Conservation (phyloP, 495 filamentous ascomycete species). For the Cladorrhinum samala region DNA sequence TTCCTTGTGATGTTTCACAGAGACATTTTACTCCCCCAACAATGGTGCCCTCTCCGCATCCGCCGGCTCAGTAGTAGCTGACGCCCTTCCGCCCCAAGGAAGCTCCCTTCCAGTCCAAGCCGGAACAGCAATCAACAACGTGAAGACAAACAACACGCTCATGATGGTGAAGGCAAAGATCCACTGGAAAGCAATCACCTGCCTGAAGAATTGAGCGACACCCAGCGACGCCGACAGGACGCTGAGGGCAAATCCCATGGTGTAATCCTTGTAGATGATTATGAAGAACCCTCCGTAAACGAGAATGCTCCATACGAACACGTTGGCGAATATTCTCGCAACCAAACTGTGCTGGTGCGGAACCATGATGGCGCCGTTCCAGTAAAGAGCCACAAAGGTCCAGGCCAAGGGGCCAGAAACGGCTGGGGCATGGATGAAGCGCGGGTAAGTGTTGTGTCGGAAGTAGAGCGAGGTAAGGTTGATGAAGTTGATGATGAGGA, state of each 20-base stretch:
- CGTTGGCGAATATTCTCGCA: conserved; percentile 71
- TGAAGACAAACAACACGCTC: conserved; percentile 60
- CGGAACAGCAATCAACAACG: conserved; percentile 57
- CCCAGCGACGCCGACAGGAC: conserved; percentile 69
- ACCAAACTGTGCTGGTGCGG: conserved; percentile 48
- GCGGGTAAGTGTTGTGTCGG: conserved; percentile 60
- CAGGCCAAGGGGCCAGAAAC: conserved; percentile 76
- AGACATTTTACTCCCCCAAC: conserved; percentile 31
- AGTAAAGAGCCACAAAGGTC: conserved; percentile 77
- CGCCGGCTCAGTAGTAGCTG: conserved; percentile 12
- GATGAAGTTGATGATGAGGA: conserved; percentile 73
- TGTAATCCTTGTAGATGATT: conserved; percentile 67
- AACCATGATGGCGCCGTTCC: conserved; percentile 78
- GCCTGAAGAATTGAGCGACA: conserved; percentile 64
- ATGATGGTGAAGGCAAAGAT: conserved; percentile 86
- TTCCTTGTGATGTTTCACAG: not conserved
- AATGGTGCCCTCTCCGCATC: conserved; percentile 51
- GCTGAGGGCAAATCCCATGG: conserved; percentile 71
- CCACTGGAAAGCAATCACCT: conserved; percentile 76
- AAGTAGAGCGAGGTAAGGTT: conserved; percentile 74
- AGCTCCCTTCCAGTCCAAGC: conserved; percentile 51
- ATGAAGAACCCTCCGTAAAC: conserved; percentile 69
- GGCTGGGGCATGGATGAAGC: conserved; percentile 65
- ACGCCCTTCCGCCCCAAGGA: conserved; percentile 24
- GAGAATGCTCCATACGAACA: conserved; percentile 79